phyloP scores from a whole-genome alignment of 805 yeast genomes.

The Yarrowia osloensis region DNA sequence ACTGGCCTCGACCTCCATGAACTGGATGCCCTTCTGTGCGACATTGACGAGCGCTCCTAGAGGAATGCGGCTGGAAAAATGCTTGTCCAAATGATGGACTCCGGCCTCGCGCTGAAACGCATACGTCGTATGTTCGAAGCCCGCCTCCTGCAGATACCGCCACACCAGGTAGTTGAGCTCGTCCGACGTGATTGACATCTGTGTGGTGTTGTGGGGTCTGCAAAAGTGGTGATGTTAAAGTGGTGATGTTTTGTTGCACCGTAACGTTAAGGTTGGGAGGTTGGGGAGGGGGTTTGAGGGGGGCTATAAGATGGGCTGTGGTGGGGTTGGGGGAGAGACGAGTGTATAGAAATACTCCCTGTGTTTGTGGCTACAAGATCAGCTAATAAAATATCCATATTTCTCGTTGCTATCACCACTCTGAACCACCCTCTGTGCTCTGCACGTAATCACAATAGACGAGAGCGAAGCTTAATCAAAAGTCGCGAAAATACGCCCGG shows the following conservation, averaged over 20 bases:
- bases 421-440: too few relatives aligned
- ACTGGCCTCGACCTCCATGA: slow-evolving; percentile 66
- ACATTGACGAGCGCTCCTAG: slow-evolving; percentile 78
- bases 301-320: too few relatives aligned
- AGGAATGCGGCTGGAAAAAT: slow-evolving; percentile 57
- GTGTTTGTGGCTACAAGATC: background rate
- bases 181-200: slow-evolving; percentile 77
- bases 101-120: slow-evolving; percentile 77
- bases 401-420: background rate
- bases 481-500: background rate
- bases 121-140: slow-evolving; percentile 68
- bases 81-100: slow-evolving; percentile 58
- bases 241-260: slow-evolving; percentile 19
- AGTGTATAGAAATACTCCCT: background rate
- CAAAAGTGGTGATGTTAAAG: slow-evolving; percentile 21
- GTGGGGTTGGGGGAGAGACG: background rate
- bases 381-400: background rate
- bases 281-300: background rate
- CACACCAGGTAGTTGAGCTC: slow-evolving; percentile 89
- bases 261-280: slow-evolving; percentile 4
- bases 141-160: slow-evolving; percentile 83
- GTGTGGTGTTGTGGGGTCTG: background rate
- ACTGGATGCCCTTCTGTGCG: slow-evolving; percentile 83
- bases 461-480: background rate
- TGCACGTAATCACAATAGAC: background rate